Percentiles rank a stretch among this genome's conserved stretches.
These are phyloP conservation scores for Populus nigra DNA, from an alignment of 345 rosid genomes.

Conservation along the genomic window DNA sequence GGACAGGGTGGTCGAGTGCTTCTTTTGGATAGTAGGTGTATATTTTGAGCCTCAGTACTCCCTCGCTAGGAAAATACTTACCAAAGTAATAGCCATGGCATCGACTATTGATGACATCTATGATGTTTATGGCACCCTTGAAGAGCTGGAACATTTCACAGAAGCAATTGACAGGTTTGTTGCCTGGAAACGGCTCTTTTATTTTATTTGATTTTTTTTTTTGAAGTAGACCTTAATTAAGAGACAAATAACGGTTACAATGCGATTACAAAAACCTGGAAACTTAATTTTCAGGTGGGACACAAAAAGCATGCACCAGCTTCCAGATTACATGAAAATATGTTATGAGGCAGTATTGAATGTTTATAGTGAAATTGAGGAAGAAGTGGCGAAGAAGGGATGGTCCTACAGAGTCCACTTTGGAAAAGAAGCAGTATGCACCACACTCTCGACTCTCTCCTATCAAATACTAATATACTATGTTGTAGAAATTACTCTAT, in stretches of 20 bases:
- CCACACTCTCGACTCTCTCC: not conserved
- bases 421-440: conserved; percentile 8
- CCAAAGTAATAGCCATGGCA: conserved; percentile 25
- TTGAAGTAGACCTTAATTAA: no score
- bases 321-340: conserved; percentile 1
- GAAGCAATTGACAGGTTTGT: conserved; percentile 30
- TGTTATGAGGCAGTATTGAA: not conserved
- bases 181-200: no score
- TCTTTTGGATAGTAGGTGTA: conserved; percentile 35
- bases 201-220: no score
- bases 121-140: conserved; percentile 38
- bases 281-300: not conserved
- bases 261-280: no score
- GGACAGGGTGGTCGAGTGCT: conserved; percentile 39
- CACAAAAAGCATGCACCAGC: not conserved
- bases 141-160: conserved; percentile 38
- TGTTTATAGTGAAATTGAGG: not conserved
- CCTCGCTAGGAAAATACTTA: conserved; percentile 13
- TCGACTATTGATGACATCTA: conserved; percentile 37
- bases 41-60: conserved; percentile 32
- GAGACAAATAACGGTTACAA: no score
- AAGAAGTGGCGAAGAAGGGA: not conserved
- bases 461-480: not conserved
- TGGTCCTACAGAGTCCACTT: not conserved
- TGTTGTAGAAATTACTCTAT: not conserved